phyloP scores from a whole-genome alignment of 768 basidiomycete genomes.

The Mycena belliarum region DNA sequence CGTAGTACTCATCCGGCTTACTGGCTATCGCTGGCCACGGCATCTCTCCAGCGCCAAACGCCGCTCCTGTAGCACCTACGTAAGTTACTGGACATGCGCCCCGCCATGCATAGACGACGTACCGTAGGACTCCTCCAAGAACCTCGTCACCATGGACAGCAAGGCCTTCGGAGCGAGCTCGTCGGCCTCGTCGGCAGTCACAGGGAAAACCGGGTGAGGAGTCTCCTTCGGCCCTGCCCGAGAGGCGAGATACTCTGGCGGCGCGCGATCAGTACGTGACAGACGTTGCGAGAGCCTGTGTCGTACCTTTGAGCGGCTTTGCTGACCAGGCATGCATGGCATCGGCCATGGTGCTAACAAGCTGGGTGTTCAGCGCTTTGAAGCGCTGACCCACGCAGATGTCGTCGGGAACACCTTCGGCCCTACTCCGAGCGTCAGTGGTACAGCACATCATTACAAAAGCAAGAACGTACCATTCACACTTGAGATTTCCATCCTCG shows the following conservation, averaged over 20 bases:
- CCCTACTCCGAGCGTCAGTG: background rate
- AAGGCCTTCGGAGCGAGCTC: background rate
- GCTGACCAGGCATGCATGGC: background rate
- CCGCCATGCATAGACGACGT: background rate
- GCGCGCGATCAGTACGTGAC: background rate
- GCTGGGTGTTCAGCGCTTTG: background rate
- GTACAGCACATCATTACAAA: background rate
- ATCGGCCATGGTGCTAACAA: background rate
- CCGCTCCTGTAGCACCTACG: background rate
- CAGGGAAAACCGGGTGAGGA: background rate
- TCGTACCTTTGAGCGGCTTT: constrained; percentile 7
- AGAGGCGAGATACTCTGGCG: background rate
- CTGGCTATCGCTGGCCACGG: constrained; percentile 3
- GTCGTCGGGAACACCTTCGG: constrained; percentile 2
- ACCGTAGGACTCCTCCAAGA: constrained; percentile 1
- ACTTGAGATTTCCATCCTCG: background rate
- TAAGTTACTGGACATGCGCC: background rate
- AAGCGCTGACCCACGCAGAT: background rate
- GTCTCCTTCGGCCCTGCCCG: no score
- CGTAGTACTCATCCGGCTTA: constrained; percentile 6
- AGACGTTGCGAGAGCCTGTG: background rate
- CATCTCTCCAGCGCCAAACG: constrained; percentile 2
- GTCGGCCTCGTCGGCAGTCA: background rate
- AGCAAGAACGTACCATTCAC: constrained; percentile 1
- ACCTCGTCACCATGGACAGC: background rate